Conservation (phyloP, 768 basidiomycete species). For the Xerocomellus intermedius region DNA sequence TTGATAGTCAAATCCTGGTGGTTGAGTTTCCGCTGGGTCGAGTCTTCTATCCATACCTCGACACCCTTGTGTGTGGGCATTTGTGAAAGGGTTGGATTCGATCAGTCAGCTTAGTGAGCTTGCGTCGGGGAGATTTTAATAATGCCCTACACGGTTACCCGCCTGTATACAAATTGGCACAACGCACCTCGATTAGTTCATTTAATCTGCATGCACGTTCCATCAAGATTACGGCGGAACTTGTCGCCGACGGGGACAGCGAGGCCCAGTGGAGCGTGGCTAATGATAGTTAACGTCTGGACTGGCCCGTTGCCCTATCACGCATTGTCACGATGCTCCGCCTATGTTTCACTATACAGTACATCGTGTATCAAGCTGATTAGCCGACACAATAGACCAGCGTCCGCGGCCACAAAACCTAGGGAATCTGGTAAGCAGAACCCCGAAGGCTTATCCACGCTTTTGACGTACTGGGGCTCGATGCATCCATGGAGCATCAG, state of each 20-base stretch:
- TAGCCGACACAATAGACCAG: neutral
- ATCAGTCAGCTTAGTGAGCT: neutral
- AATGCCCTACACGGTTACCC: neutral
- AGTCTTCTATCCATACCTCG: constrained; percentile 20
- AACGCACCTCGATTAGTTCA: neutral
- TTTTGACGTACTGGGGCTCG: neutral
- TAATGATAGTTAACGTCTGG: neutral
- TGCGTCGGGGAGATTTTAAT: neutral
- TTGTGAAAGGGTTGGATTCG: constrained; percentile 3
- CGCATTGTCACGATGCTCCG: too few species aligned
- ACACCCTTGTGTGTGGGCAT: constrained; percentile 17
- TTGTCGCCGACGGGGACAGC: neutral
- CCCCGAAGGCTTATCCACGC: neutral
- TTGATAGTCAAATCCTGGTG: constrained; percentile 2
- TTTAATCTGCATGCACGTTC: neutral
- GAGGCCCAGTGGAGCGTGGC: neutral
- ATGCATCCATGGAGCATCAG: neutral
- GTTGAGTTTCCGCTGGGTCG: constrained; percentile 3
- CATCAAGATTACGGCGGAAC: neutral
- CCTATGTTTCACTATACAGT: neutral
- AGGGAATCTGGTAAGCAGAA: neutral
- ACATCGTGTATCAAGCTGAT: neutral
- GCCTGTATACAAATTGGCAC: constrained; percentile 7
- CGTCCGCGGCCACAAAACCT: neutral
- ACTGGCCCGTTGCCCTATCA: neutral